Evolutionary conservation across 2,329 filamentous ascomycete genomes (phyloP).

Genomic region (Pleurostoma richardsiae): DNA sequence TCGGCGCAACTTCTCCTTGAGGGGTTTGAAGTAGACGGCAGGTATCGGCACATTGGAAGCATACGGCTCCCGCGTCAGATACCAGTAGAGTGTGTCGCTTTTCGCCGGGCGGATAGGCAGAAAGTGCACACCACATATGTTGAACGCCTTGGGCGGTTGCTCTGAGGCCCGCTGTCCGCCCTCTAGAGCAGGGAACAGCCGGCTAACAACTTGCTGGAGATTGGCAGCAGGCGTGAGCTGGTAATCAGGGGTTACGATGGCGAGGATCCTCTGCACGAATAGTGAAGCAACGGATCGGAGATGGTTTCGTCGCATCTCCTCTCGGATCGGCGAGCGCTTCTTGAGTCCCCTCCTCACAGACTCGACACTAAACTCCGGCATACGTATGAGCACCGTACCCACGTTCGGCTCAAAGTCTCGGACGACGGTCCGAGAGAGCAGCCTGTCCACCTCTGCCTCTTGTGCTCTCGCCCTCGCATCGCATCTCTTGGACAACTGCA

Average conservation of each 20-base stretch:
- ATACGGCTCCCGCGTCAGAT: conserved; percentile 42
- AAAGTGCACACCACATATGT: conserved; percentile 41
- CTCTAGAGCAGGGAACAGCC: conserved; percentile 42
- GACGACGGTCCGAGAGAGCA: conserved; percentile 46
- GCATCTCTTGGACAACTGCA: conserved; percentile 53
- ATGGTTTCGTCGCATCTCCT: conserved; percentile 23
- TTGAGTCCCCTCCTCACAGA: conserved; percentile 11
- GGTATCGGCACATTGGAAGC: conserved; percentile 30
- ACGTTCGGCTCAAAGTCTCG: conserved; percentile 40
- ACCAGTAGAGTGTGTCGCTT: conserved; percentile 27
- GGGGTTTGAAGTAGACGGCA: conserved; percentile 10
- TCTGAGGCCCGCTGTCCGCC: conserved; percentile 6
- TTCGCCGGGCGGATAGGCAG: conserved; percentile 23
- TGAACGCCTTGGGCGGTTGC: conserved; percentile 28
- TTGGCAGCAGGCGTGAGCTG: conserved; percentile 34
- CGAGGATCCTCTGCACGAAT: conserved; percentile 41
- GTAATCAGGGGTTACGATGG: conserved; percentile 44
- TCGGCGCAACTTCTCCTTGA: conserved; percentile 2
- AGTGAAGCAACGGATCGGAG: conserved; percentile 39
- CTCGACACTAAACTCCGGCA: conserved; percentile 29
- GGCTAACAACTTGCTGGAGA: conserved; percentile 38
- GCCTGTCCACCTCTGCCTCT: conserved; percentile 46
- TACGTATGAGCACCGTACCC: conserved; percentile 40
- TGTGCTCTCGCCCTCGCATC: conserved; percentile 35
- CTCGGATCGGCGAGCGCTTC: conserved; percentile 17